These are phyloP conservation scores for Mytilinidion resinicola DNA, from an alignment of 495 filamentous ascomycete species.

Conservation along the genomic window DNA sequence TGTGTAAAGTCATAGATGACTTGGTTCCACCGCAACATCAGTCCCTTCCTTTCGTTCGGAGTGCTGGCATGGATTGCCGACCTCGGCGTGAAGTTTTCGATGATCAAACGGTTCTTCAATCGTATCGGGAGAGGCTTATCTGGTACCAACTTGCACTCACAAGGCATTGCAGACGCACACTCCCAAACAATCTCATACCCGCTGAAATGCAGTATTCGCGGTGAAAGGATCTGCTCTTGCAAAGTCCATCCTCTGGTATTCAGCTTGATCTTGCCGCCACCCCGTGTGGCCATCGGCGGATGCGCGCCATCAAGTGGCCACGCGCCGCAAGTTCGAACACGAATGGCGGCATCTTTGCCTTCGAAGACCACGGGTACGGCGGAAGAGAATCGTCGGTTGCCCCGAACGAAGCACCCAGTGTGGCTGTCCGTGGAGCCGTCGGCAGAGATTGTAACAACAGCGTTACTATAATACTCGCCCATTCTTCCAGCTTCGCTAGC, in stretches of 20 bases:
- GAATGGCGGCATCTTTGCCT: not conserved
- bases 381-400: not conserved
- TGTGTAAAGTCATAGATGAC: not conserved
- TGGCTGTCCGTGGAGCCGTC: not conserved
- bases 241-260: not conserved
- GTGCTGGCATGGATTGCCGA: not conserved
- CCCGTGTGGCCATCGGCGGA: not conserved
- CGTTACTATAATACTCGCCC: not conserved
- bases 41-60: not conserved
- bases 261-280: not conserved
- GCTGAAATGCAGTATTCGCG: not conserved
- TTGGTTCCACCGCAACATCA: not conserved
- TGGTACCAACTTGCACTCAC: not conserved
- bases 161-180: not conserved
- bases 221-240: not conserved
- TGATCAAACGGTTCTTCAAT: not conserved
- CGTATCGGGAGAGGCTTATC: not conserved
- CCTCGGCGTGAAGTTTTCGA: not conserved
- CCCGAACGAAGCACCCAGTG: not conserved
- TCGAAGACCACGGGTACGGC: not conserved
- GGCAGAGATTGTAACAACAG: not conserved
- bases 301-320: not conserved
- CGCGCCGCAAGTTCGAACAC: not conserved
- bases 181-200: not conserved
- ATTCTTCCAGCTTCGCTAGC: not conserved